Evolutionary conservation across 2,329 filamentous ascomycete genomes (phyloP).

Genomic region (Colletotrichum sp.): DNA sequence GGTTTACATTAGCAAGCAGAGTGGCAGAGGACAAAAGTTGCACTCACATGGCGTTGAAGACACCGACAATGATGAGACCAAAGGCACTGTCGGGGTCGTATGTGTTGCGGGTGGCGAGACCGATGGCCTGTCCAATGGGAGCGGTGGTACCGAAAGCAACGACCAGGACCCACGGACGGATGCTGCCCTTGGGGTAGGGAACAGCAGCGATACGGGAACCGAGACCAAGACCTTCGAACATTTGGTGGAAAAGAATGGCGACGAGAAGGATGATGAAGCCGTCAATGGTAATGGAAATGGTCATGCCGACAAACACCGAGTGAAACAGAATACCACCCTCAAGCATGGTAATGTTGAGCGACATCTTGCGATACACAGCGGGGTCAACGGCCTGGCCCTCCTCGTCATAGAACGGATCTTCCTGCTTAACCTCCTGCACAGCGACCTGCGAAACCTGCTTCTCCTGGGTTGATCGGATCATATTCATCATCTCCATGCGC

Average conservation of each 20-base stretch:
- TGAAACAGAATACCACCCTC: conserved; percentile 83
- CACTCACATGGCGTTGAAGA: conserved; percentile 68
- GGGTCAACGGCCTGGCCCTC: conserved; percentile 51
- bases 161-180: conserved; percentile 66
- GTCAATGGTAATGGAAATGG: conserved; percentile 71
- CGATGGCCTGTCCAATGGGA: conserved; percentile 79
- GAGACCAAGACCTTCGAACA: conserved; percentile 72
- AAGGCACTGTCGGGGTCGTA: conserved; percentile 70
- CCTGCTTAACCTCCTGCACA: conserved; percentile 24
- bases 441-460: conserved; percentile 36
- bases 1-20: neutral
- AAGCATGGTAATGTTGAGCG: conserved; percentile 76
- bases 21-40: too few relatives aligned
- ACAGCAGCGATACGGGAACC: conserved; percentile 74
- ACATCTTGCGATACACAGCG: conserved; percentile 62
- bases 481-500: conserved; percentile 61
- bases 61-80: conserved; percentile 67
- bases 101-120: conserved; percentile 57
- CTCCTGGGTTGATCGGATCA: conserved; percentile 47
- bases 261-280: conserved; percentile 71
- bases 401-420: conserved; percentile 45
- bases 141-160: conserved; percentile 75
- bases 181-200: conserved; percentile 60
- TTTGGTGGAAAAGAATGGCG: conserved; percentile 76
- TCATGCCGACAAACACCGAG: conserved; percentile 78